Percentiles rank a stretch among this genome's conserved stretches.
Evolutionary conservation across 2,329 filamentous ascomycete species (phyloP).

Genomic region (Lasiodiplodia hormozganensis): DNA sequence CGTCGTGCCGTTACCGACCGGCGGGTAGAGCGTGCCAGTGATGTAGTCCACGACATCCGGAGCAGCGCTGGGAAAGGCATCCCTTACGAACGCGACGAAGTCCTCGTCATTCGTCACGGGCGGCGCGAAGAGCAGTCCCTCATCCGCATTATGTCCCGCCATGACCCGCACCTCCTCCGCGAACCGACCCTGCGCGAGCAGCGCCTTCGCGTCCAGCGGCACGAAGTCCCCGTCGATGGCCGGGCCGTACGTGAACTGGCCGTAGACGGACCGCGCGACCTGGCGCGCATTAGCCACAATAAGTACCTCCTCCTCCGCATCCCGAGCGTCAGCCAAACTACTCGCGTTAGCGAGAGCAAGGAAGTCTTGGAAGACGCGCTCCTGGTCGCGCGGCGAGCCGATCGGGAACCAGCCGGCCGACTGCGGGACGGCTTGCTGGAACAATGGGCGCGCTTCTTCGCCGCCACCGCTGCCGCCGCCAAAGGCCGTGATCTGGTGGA

Average conservation of each 20-base stretch:
- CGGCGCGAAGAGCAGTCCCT: slow-evolving; percentile 48
- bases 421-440: slow-evolving; percentile 46
- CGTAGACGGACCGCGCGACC: not conserved
- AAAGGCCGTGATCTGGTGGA: slow-evolving; percentile 60
- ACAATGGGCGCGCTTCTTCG: no score
- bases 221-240: slow-evolving; percentile 9
- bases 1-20: slow-evolving; percentile 46
- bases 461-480: no score
- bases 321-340: not conserved
- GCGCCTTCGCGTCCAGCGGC: not conserved
- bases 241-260: not conserved
- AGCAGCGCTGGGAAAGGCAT: slow-evolving; percentile 42
- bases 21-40: slow-evolving; percentile 56
- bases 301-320: not conserved
- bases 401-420: slow-evolving; percentile 49
- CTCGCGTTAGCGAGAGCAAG: not conserved
- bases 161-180: slow-evolving; percentile 34
- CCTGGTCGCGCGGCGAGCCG: not conserved
- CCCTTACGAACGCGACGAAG: slow-evolving; percentile 38
- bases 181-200: slow-evolving; percentile 33
- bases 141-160: slow-evolving; percentile 53
- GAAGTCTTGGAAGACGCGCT: not conserved
- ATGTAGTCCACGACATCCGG: slow-evolving; percentile 50
- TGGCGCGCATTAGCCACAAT: not conserved
- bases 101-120: slow-evolving; percentile 24